These are phyloP conservation scores for Lachancea dasiensis DNA, from an alignment of 805 yeast species.

Conservation along the genomic window DNA sequence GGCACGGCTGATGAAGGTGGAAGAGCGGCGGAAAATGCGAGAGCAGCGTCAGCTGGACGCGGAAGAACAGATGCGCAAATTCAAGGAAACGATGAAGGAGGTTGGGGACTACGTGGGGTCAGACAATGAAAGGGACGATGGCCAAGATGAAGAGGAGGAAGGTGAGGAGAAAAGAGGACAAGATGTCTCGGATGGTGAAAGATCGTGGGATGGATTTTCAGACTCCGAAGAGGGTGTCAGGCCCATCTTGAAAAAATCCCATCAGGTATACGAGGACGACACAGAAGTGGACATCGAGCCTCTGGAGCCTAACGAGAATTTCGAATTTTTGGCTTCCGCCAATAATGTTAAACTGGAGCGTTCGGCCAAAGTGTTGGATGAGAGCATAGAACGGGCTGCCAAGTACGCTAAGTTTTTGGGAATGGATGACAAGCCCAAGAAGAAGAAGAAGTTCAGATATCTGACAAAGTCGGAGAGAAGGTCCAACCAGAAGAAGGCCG, in stretches of 20 bases:
- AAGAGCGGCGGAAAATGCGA: constrained; percentile 57
- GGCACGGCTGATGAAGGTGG: constrained; percentile 63
- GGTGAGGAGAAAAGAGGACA: constrained; percentile 20
- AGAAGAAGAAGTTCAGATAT: constrained; percentile 83
- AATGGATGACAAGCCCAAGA: constrained; percentile 38
- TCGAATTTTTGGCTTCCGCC: constrained; percentile 57
- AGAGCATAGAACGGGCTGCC: constrained; percentile 72
- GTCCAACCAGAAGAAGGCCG: constrained; percentile 45
- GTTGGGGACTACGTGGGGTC: constrained; percentile 21
- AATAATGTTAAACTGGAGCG: constrained; percentile 67
- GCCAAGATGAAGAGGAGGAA: constrained; percentile 16
- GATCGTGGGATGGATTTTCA: constrained; percentile 38
- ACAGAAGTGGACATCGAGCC: constrained; percentile 45
- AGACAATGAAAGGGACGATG: constrained; percentile 15
- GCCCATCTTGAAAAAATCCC: constrained; percentile 31
- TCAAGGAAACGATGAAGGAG: constrained; percentile 30
- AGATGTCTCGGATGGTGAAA: constrained; percentile 19
- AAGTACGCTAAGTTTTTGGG: constrained; percentile 71
- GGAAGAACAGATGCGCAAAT: constrained; percentile 45
- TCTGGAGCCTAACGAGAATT: constrained; percentile 41
- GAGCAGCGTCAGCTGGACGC: constrained; percentile 66
- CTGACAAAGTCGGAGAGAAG: constrained; percentile 75
- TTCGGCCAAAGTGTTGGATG: constrained; percentile 63
- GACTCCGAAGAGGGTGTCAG: constrained; percentile 24
- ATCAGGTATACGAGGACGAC: constrained; percentile 32